Evolutionary conservation across 2,329 filamentous ascomycete species (phyloP).

Genomic region (Apiospora malaysiana): DNA sequence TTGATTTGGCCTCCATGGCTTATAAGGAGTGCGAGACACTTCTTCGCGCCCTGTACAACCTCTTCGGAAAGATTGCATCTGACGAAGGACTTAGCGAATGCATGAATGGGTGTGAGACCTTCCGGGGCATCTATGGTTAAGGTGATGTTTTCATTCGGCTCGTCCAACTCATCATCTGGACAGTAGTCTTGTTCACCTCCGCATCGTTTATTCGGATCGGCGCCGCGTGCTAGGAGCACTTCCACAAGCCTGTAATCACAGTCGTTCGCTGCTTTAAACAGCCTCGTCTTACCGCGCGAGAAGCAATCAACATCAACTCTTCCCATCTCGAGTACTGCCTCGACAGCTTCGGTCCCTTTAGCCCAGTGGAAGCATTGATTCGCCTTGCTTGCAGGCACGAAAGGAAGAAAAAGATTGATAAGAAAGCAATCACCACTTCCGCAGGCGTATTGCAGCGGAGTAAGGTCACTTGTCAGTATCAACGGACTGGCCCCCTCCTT

Average conservation of each 20-base stretch:
- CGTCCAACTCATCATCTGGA: background rate
- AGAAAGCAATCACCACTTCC: background rate
- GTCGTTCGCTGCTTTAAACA: background rate
- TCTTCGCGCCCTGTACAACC: background rate
- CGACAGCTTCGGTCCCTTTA: background rate
- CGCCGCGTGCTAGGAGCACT: background rate
- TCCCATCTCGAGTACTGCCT: background rate
- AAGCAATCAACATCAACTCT: conserved; percentile 4
- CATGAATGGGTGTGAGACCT: background rate
- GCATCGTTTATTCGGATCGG: background rate
- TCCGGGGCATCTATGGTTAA: background rate
- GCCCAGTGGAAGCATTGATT: background rate
- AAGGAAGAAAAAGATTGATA: background rate
- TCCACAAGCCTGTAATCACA: background rate
- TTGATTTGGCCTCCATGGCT: conserved; percentile 7
- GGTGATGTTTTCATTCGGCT: background rate
- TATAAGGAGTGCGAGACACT: conserved; percentile 11
- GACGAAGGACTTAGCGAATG: background rate
- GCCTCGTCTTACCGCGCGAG: background rate
- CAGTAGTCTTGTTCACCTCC: background rate
- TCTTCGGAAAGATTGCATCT: background rate
- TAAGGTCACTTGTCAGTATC: background rate
- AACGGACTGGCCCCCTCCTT: conserved; percentile 6
- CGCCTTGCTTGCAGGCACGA: background rate
- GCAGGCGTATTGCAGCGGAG: background rate